Evolutionary conservation across 441 rosid genomes (phyloP).

Genomic region (Erodium moschatum): DNA sequence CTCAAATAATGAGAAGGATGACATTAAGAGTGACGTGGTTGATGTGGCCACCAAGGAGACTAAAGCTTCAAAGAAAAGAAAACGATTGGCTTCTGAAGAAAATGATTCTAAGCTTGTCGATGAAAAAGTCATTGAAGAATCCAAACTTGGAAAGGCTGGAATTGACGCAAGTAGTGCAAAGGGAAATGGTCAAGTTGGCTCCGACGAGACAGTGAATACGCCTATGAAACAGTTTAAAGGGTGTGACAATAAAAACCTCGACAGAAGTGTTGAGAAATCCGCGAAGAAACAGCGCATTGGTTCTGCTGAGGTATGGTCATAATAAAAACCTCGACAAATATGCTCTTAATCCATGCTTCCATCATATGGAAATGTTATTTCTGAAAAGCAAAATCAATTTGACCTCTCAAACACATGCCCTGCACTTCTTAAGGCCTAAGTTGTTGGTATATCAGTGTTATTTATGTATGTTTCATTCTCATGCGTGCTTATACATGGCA

Average conservation of each 20-base stretch:
- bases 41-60: conserved; percentile 22
- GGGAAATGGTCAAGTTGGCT: conserved; percentile 16
- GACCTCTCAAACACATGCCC: background rate
- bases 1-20: conserved; percentile 11
- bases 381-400: background rate
- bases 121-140: conserved; percentile 36
- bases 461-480: background rate
- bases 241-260: conserved; percentile 29
- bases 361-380: background rate
- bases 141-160: conserved; percentile 49
- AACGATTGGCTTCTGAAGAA: conserved; percentile 51
- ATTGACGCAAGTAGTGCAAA: conserved; percentile 16
- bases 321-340: no score
- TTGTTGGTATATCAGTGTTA: background rate
- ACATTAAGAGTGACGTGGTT: conserved; percentile 15
- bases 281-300: conserved; percentile 36
- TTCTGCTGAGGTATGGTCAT: conserved; percentile 51
- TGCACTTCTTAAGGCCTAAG: background rate
- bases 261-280: conserved; percentile 34
- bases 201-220: conserved; percentile 18
- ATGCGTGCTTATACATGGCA: background rate
- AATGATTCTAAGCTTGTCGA: conserved; percentile 24
- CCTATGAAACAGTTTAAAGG: conserved; percentile 28
- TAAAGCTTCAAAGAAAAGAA: conserved; percentile 63
- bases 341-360: background rate